These are phyloP conservation scores for Musa troglodytarum DNA, from an alignment of 176 grass and related monocot genomes.

Conservation along the genomic window DNA sequence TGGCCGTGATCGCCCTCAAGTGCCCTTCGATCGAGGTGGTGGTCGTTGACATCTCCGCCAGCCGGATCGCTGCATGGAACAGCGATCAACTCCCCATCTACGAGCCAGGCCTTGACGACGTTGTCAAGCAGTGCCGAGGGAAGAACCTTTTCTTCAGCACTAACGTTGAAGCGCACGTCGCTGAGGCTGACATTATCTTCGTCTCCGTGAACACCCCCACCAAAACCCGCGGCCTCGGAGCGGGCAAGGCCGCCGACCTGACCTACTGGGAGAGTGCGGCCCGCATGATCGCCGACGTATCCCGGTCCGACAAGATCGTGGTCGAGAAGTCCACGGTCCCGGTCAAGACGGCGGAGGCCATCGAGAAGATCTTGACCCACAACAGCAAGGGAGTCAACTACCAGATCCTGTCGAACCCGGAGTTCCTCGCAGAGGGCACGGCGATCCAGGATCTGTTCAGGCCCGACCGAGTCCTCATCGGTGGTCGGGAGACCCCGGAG, in stretches of 20 bases:
- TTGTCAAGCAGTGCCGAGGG: conserved; percentile 17
- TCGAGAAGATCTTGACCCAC: conserved; percentile 63
- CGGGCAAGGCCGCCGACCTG: conserved; percentile 55
- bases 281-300: conserved; percentile 61
- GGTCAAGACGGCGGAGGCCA: conserved; percentile 35
- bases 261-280: conserved; percentile 70
- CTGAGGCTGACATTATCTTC: conserved; percentile 17
- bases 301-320: conserved; percentile 58
- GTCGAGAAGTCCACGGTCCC: conserved; percentile 58
- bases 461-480: conserved; percentile 52
- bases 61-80: conserved; percentile 17
- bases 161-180: conserved; percentile 8
- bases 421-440: conserved; percentile 58
- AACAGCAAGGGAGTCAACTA: conserved; percentile 61
- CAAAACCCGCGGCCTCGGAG: conserved; percentile 54
- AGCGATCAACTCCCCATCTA: conserved; percentile 19
- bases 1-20: conserved; percentile 19
- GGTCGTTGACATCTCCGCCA: conserved; percentile 12
- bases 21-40: conserved; percentile 11
- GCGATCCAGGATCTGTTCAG: conserved; percentile 54
- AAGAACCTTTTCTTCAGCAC: conserved; percentile 21
- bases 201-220: conserved; percentile 55
- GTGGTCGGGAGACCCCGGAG: conserved; percentile 51
- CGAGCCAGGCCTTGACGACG: conserved; percentile 13
- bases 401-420: conserved; percentile 65